Evolutionary conservation across 2,329 filamentous ascomycete species (phyloP).

Genomic region (Beauveria bassiana): DNA sequence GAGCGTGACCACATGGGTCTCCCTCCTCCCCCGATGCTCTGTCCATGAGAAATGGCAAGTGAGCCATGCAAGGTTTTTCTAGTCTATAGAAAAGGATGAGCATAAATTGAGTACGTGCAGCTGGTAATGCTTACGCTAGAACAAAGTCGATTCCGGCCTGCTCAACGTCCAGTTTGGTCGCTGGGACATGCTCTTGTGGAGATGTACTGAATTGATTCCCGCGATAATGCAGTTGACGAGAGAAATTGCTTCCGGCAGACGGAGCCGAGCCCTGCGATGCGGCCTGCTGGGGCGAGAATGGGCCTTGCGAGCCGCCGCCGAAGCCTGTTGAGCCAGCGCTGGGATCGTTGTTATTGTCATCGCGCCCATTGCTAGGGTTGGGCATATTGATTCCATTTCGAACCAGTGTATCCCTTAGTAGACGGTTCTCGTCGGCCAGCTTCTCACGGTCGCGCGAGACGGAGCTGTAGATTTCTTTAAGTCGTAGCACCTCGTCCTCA

Average conservation of each 20-base stretch:
- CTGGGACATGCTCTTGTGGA: constrained; percentile 21
- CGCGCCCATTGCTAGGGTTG: constrained; percentile 17
- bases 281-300: constrained; percentile 41
- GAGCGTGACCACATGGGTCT: constrained; percentile 75
- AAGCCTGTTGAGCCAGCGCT: constrained; percentile 32
- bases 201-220: constrained; percentile 24
- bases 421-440: constrained; percentile 69
- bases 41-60: constrained; percentile 72
- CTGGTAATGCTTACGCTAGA: constrained; percentile 56
- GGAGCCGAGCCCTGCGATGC: constrained; percentile 33
- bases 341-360: constrained; percentile 38
- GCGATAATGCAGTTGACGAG: not conserved
- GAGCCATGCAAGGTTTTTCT: constrained; percentile 88
- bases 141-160: constrained; percentile 85
- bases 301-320: constrained; percentile 14
- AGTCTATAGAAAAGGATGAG: constrained; percentile 50
- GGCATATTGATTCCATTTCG: constrained; percentile 41
- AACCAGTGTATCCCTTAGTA: constrained; percentile 52
- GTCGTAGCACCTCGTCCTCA: constrained; percentile 80
- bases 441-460: constrained; percentile 69
- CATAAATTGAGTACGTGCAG: not conserved
- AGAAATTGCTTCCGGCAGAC: constrained; percentile 20
- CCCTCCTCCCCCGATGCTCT: constrained; percentile 50
- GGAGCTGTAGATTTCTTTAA: constrained; percentile 77
- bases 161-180: constrained; percentile 57